Evolutionary conservation across 208 protist genomes (phyloP).

Genomic region (Leishmania gerbilli): DNA sequence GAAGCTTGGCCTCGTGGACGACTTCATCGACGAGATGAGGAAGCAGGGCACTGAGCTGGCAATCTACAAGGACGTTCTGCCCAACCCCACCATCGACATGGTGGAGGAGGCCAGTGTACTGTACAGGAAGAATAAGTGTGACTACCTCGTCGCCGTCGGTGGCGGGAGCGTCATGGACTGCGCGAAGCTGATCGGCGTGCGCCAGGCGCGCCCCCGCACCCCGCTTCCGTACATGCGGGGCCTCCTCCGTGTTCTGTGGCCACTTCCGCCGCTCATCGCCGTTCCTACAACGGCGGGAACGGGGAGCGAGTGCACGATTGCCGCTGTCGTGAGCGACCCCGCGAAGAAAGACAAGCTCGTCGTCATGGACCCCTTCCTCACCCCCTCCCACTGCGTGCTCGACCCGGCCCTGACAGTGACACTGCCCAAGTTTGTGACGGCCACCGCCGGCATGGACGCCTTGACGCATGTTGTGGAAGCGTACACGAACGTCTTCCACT

Average conservation of each 20-base stretch:
- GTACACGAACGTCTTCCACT: slow-evolving; percentile 64
- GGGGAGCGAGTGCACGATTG: slow-evolving; percentile 86
- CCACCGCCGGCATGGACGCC: slow-evolving; percentile 85
- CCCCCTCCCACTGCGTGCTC: slow-evolving; percentile 71
- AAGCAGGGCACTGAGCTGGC: slow-evolving; percentile 34
- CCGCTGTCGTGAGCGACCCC: slow-evolving; percentile 65
- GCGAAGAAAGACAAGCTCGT: slow-evolving; percentile 62
- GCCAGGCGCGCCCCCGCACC: slow-evolving; percentile 51
- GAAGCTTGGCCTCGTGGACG: slow-evolving; percentile 52
- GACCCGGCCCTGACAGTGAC: slow-evolving; percentile 75
- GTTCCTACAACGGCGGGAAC: slow-evolving; percentile 90
- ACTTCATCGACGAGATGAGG: slow-evolving; percentile 38
- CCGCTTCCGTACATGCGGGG: slow-evolving; percentile 49
- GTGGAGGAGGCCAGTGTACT: slow-evolving; percentile 38
- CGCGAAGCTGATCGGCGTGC: slow-evolving; percentile 78
- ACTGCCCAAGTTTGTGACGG: slow-evolving; percentile 74
- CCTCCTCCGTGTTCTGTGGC: slow-evolving; percentile 45
- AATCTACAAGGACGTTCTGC: slow-evolving; percentile 52
- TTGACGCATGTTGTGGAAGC: slow-evolving; percentile 85
- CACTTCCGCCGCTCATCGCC: slow-evolving; percentile 53
- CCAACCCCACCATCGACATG: slow-evolving; percentile 54
- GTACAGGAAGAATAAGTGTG: slow-evolving; percentile 48
- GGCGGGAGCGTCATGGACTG: slow-evolving; percentile 88
- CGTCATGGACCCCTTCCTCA: slow-evolving; percentile 60
- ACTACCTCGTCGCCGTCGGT: slow-evolving; percentile 79